Evolutionary conservation across 2,329 filamentous ascomycete genomes (phyloP).

Genomic region (Calonectria montana): DNA sequence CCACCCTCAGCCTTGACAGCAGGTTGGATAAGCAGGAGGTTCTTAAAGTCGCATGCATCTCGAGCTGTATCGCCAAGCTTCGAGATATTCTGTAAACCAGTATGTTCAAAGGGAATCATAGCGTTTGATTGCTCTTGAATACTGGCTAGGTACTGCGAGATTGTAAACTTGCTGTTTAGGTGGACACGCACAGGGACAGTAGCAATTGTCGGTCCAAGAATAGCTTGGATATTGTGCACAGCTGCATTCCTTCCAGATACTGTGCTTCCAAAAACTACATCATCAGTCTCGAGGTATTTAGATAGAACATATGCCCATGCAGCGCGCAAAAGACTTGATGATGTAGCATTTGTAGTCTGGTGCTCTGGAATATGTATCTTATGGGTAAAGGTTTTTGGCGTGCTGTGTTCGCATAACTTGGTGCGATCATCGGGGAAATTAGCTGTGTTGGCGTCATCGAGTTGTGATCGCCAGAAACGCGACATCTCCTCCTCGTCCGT

Average conservation of each 20-base stretch:
- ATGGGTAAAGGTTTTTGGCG: not conserved
- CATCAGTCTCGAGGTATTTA: slow-evolving; percentile 28
- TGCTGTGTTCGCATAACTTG: not conserved
- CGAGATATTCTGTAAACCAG: slow-evolving; percentile 9
- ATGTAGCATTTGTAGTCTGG: not conserved
- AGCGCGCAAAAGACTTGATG: not conserved
- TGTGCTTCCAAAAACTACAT: slow-evolving; percentile 3
- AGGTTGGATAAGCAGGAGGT: slow-evolving; percentile 11
- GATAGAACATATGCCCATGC: not conserved
- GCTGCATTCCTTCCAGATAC: slow-evolving; percentile 3
- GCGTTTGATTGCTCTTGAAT: not conserved
- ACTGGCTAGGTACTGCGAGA: not conserved
- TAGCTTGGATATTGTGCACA: not conserved
- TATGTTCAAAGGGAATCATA: slow-evolving; percentile 9
- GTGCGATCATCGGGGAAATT: slow-evolving; percentile 8
- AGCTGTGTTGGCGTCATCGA: not conserved
- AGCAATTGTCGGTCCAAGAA: not conserved
- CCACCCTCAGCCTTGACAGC: not conserved
- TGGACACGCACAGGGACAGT: slow-evolving; percentile 1
- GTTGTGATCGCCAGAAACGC: slow-evolving; percentile 6
- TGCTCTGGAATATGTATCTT: not conserved
- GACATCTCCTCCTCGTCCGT: not conserved
- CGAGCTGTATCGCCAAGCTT: not conserved
- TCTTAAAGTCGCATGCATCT: slow-evolving; percentile 11
- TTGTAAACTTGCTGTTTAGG: not conserved